A percentile compares a stretch with the other conserved stretches of the same genome.
These are phyloP conservation scores for Claviceps sp. DNA, from an alignment of 2,329 filamentous ascomycete species.

Conservation along the genomic window DNA sequence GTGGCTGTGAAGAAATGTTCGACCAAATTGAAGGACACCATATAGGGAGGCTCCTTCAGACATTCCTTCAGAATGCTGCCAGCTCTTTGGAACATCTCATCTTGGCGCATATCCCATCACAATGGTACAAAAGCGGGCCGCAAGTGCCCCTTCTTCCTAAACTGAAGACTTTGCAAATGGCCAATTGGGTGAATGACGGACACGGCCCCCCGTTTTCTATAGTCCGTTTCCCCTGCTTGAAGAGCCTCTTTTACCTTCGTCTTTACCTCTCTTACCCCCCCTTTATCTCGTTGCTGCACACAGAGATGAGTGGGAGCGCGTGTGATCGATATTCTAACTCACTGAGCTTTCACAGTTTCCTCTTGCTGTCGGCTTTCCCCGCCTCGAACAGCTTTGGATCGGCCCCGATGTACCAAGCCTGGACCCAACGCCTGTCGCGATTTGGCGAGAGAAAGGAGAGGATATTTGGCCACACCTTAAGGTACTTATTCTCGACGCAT, in stretches of 20 bases:
- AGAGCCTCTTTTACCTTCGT: too few species aligned
- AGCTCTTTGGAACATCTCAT: constrained; percentile 10
- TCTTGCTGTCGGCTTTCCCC: constrained; percentile 8
- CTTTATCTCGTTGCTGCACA: too few species aligned
- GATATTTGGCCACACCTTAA: constrained; percentile 15
- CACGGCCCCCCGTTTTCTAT: too few species aligned
- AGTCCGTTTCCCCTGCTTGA: too few species aligned
- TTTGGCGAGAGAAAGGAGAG: constrained; percentile 10
- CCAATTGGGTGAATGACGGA: too few species aligned
- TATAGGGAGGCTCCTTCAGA: constrained; percentile 4
- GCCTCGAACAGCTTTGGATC: background rate
- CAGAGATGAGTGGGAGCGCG: too few species aligned
- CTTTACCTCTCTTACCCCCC: too few species aligned
- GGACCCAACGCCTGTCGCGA: background rate
- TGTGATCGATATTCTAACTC: too few species aligned
- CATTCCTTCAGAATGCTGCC: constrained; percentile 9
- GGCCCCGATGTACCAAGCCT: constrained; percentile 12
- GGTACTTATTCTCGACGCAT: constrained; percentile 5
- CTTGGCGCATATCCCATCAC: constrained; percentile 12
- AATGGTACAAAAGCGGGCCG: background rate
- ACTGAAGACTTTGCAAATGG: constrained; percentile 15
- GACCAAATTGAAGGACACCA: background rate
- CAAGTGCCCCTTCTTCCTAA: constrained; percentile 13
- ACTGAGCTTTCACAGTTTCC: constrained; percentile 11
- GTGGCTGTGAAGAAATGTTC: background rate